phyloP scores from a whole-genome alignment of 352 stramenopile species.

The Thalassiosira livingstoniorum region DNA sequence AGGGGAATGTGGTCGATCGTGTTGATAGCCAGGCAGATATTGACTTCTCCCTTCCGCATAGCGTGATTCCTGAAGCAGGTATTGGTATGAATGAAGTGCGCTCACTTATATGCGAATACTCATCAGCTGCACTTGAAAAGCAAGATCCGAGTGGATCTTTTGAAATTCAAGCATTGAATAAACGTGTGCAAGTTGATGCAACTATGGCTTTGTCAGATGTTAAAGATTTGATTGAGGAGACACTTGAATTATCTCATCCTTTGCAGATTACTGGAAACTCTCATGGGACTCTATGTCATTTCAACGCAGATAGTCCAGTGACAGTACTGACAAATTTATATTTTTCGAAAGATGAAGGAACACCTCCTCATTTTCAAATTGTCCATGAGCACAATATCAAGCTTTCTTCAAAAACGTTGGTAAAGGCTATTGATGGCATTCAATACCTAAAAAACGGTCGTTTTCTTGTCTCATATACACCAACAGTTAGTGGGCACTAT shows the following conservation, averaged over 20 bases:
- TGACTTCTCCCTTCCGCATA: conserved; percentile 66
- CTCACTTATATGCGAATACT: conserved; percentile 71
- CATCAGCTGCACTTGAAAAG: conserved; percentile 28
- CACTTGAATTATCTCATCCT: conserved; percentile 40
- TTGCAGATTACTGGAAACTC: conserved; percentile 39
- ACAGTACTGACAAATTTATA: conserved; percentile 51
- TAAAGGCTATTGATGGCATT: conserved; percentile 83
- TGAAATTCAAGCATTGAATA: conserved; percentile 65
- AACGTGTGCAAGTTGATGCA: conserved; percentile 58
- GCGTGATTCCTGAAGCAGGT: conserved; percentile 49
- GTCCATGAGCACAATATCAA: conserved; percentile 44
- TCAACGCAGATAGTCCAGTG: conserved; percentile 45
- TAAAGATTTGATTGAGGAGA: conserved; percentile 37
- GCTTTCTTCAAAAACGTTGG: conserved; percentile 31
- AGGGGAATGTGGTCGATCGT: conserved; percentile 76
- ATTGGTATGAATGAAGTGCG: conserved; percentile 84
- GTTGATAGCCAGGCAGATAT: conserved; percentile 61
- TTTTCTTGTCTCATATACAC: conserved; percentile 89
- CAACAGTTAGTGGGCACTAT: conserved; percentile 84
- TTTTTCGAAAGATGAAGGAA: conserved; percentile 47
- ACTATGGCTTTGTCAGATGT: conserved; percentile 57
- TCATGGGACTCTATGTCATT: conserved; percentile 58
- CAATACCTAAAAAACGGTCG: conserved; percentile 87
- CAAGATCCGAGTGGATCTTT: conserved; percentile 66
- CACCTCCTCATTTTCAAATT: conserved; percentile 52